Evolutionary conservation across 371 early-diverging fungal genomes (phyloP), one percentile per base, ranked within the genome.

Genomic region (Rhizomucor miehei): DNA sequence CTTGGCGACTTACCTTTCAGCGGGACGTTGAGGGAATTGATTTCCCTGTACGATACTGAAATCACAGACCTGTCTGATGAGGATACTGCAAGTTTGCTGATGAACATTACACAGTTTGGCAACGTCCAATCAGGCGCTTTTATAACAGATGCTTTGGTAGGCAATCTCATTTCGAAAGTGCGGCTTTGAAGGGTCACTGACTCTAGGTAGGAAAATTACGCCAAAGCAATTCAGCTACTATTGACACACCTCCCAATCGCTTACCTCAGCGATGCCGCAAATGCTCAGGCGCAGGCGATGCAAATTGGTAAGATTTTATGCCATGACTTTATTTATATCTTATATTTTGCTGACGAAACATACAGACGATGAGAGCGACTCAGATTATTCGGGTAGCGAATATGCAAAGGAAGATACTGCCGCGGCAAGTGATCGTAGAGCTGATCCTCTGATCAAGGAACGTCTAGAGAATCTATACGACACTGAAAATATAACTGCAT

Each of bases 401-500:
- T 24, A 54, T 35, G 9, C 48, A 12, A 73, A 73, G 6, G 60
- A 70, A 16, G 75, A 69, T 1, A 79, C 75, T 39, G 46, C 68
- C 0, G 66, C 71, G 12, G 65, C 66, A 61, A 20, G 56, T 35
- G 55, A 54, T 4, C 14, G 47, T 40, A 46, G 56, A 13, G 56
- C 73, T 10, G 74, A 75, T 60, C 76, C 75, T 9, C 49, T 55
- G 16, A 68, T 86, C 12, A 52, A 66, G 29, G 69, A 71, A 40
- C 74, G 80, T 44, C 75, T 88, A 3, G 67, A 71, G 13, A 11
- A 56, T 6, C 69, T 85, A 2, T 69, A 77, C 48, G 73, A 77
- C 36, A 68, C 60, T 17, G 66, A 63, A 11, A 79, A 79, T 11
- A 51, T 85, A 10, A 66, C 67, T 23, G 52, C 62, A n/a, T 58